Conservation (phyloP, 1,284 basidiomycete genomes). For the Xerocomus nothofagi region DNA sequence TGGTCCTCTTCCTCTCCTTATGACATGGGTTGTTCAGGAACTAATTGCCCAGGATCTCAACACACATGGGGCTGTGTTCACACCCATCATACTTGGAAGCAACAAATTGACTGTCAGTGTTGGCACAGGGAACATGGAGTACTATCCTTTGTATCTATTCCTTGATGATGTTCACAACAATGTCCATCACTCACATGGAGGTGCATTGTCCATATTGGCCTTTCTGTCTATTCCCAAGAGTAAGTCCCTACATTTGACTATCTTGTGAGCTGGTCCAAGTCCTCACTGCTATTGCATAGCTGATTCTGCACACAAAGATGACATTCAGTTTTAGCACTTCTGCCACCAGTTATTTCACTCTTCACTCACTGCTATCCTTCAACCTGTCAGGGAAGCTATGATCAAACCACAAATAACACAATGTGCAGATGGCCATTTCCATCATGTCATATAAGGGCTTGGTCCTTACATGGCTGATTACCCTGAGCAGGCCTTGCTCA, state of each 20-base stretch:
- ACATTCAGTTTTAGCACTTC: neutral
- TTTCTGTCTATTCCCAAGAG: slow-evolving; percentile 1
- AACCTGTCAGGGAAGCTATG: neutral
- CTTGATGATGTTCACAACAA: slow-evolving; percentile 2
- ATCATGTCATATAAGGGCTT: neutral
- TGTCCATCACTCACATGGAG: neutral
- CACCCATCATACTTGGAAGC: too few species aligned
- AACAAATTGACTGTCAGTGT: too few species aligned
- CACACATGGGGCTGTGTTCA: too few species aligned
- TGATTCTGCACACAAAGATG: neutral
- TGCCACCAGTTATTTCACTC: neutral
- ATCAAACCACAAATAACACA: neutral
- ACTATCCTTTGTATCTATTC: too few species aligned
- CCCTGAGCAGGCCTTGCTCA: neutral
- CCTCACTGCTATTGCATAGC: neutral
- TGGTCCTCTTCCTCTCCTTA: too few species aligned
- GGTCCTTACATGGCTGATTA: slow-evolving; percentile 3
- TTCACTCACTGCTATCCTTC: neutral
- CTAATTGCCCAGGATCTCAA: too few species aligned
- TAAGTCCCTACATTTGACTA: neutral
- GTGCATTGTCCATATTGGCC: neutral
- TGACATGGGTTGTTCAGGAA: too few species aligned
- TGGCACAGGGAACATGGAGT: too few species aligned
- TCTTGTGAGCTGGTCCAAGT: too few species aligned
- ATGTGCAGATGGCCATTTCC: neutral